phyloP scores from a whole-genome alignment of 345 rosid genomes.

The Salix viminalis region DNA sequence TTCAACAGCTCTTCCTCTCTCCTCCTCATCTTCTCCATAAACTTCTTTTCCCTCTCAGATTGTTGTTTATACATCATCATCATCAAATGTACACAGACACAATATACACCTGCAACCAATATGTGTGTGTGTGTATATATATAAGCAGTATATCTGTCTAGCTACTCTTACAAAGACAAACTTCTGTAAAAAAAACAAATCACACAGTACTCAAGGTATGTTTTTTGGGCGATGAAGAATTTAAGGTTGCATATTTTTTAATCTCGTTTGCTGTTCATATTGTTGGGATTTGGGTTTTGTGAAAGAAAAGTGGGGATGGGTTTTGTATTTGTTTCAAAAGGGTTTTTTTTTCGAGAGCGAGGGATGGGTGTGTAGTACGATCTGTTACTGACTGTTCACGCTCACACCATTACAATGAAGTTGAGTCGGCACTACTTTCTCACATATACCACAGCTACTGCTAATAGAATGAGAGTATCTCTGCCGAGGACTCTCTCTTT shows the following conservation, averaged over 20 bases:
- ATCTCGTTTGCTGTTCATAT: no score
- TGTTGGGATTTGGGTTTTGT: background rate
- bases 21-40: constrained; percentile 17
- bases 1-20: constrained; percentile 28
- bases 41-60: constrained; percentile 23
- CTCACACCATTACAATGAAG: constrained; percentile 38
- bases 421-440: constrained; percentile 21
- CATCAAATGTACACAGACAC: background rate
- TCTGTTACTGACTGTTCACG: constrained; percentile 22
- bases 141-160: background rate
- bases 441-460: background rate
- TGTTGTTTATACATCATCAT: constrained; percentile 27
- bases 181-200: background rate
- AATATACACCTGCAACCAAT: background rate
- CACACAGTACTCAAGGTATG: no score
- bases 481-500: constrained; percentile 5
- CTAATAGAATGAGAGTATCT: background rate
- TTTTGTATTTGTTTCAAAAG: background rate
- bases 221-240: background rate
- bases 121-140: background rate
- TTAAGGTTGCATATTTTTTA: background rate
- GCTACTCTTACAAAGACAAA: background rate
- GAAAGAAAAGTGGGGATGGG: background rate
- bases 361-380: constrained; percentile 16
- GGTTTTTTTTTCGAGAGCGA: background rate